phyloP scores from a whole-genome alignment of 495 filamentous ascomycete genomes.

The Aspergillus diversus region DNA sequence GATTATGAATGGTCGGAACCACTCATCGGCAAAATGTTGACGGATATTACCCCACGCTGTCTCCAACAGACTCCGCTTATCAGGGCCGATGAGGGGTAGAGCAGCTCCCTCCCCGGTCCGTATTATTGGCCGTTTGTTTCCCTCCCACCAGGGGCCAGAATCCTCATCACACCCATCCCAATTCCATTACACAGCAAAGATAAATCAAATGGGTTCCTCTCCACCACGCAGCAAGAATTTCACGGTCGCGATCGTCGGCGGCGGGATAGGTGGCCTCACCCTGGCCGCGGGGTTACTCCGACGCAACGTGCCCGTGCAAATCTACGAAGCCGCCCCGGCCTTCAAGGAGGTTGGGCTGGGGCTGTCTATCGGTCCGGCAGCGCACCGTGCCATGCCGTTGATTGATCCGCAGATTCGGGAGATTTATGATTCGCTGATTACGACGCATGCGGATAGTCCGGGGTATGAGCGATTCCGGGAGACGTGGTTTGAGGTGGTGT shows the following conservation, averaged over 20 bases:
- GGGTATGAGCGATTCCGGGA: slow-evolving; percentile 13
- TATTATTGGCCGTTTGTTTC: too few species aligned
- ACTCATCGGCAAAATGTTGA: too few species aligned
- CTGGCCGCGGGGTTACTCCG: slow-evolving; percentile 58
- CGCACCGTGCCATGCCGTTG: slow-evolving; percentile 55
- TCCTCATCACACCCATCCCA: neutral
- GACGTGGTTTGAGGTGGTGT: slow-evolving; percentile 17
- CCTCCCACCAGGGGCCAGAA: neutral
- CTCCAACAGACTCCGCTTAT: neutral
- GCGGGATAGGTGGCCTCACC: slow-evolving; percentile 61
- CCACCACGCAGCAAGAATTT: slow-evolving; percentile 10
- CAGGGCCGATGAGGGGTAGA: neutral
- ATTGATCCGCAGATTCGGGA: slow-evolving; percentile 47
- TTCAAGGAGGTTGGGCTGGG: slow-evolving; percentile 64
- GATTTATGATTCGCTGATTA: slow-evolving; percentile 40
- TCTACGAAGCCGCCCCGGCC: slow-evolving; percentile 58
- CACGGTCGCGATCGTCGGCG: slow-evolving; percentile 62
- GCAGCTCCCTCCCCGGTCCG: too few species aligned
- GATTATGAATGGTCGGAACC: too few species aligned
- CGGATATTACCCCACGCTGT: neutral
- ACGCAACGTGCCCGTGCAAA: slow-evolving; percentile 49
- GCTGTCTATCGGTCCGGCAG: slow-evolving; percentile 61
- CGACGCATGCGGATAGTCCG: slow-evolving; percentile 35
- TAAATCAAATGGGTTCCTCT: slow-evolving; percentile 22
- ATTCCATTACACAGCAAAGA: neutral